phyloP scores from a whole-genome alignment of 2,329 filamentous ascomycete genomes.

The Magnaporthiopsis incrustans region DNA sequence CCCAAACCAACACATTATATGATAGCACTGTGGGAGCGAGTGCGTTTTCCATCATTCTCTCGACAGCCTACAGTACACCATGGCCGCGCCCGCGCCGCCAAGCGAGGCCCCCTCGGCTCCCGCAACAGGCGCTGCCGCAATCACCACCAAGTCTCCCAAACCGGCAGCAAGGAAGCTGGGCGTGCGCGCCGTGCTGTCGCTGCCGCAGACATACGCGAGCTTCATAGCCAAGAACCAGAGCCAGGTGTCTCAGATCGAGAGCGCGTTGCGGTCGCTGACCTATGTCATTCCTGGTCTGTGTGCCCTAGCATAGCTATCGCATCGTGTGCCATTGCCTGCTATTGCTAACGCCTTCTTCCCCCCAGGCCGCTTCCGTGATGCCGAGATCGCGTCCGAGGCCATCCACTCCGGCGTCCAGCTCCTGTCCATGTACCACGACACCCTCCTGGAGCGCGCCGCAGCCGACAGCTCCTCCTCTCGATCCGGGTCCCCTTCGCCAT shows the following conservation, averaged over 20 bases:
- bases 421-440: constrained; percentile 87
- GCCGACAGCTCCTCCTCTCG: constrained; percentile 45
- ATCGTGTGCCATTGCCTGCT: not conserved
- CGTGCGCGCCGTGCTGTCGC: constrained; percentile 32
- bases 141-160: not conserved
- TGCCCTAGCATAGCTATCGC: not conserved
- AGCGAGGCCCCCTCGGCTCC: not conserved
- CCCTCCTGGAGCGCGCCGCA: constrained; percentile 64
- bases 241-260: constrained; percentile 92
- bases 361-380: constrained; percentile 74
- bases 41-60: not conserved
- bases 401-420: constrained; percentile 84
- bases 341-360: not conserved
- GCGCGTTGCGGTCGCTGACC: constrained; percentile 80
- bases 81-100: not conserved
- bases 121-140: not conserved
- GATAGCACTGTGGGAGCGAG: not conserved
- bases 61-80: not conserved
- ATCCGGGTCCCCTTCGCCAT: constrained; percentile 37
- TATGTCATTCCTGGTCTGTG: constrained; percentile 81
- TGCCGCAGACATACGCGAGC: constrained; percentile 66
- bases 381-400: constrained; percentile 90
- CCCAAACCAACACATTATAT: not conserved
- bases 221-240: constrained; percentile 94
- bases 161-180: not conserved